Base-by-base conservation (phyloP, 805 yeast species). In the Candida argentea region DNA sequence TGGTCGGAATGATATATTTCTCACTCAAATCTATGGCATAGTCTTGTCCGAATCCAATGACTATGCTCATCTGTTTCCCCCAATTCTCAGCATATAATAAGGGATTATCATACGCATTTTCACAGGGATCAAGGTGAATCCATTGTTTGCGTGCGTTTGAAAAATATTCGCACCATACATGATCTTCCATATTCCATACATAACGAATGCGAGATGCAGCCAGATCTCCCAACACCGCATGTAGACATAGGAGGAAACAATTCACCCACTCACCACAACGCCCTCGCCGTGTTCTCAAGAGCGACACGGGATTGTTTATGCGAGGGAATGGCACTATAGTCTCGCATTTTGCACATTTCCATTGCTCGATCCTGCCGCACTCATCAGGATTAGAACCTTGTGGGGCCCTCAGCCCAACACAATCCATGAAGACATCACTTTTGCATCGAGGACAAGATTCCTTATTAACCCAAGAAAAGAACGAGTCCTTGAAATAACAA, bases 251-350 rank as follows among this genome's bases (percentile, higher is more conserved):
- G 25, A 81, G 65, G 46, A 87, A 86, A 37, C 89, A 73, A 40
- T 82, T 81, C 31, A 87, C 89, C 94, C 94, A 89, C 50, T 89
- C 97, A 1, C 97, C 97, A 53, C 97, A 89, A 26, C 97, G 63
- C 0, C 97, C 97, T 19, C 48, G 46, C 24, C 84, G 57, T 0
- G 78, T 68, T 16, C 69, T 57, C 10, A 89, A 51, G 14, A 89
- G 54, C 34, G 67, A 70, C 1, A 54, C 55, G 0, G 89, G 80
- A 36, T 74, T 69, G 45, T 81, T 78, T 44, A 81, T 80, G 20
- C 97, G 61, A 1, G 95, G 86, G 38, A 85, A 89, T 26, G 83
- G 57, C 10, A 72, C 58, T 1, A 32, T 29, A 0, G 30, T 22
- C 2, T 47, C 37, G 50, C 95, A 85, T 2, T 39, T 37, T 1